Evolutionary conservation across 257 asterid genomes (phyloP), one percentile per base, ranked within the genome.

Genomic region (Nicotiana noctiflora): DNA sequence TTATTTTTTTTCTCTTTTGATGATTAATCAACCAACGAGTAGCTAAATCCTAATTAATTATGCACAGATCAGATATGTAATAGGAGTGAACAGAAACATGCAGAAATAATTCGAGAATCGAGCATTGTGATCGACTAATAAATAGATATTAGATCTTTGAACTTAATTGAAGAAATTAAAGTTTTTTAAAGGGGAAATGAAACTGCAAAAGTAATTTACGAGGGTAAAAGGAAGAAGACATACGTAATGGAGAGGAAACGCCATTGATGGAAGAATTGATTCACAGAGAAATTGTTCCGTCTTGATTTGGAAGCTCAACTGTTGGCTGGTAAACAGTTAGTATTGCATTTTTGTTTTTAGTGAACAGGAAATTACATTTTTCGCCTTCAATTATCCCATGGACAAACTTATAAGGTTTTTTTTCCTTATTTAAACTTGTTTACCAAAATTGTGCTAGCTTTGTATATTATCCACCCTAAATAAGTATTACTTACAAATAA

Each of bases 231-330:
- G 52, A 66, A 40, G 76, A 40, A 40, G n/a, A 40, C 19, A 12
- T 68, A 68, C 76, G 56, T 19, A 68, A 68, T 68, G 56, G 76
- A 68, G 56, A 40, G 76, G 56, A 40, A 68, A 68, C 18, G 76
- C 76, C 76, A 68, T 68, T 68, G 76, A 68, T 68, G 56, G 32
- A 19, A 67, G 55, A 37, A 67, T n/a, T 2, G 76, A 37, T 67
- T 68, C 14, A 19, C 56, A 68, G 56, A 68, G 62, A 56, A 68
- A 37, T 9, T 68, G 56, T 40, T 40, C n/a, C 2, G 44, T 68
- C 56, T 40, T 68, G 76, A 68, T 68, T 68, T 68, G 76, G 56
- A 68, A 68, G 57, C 76, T 68, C 0, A 40, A 67, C 3, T 37
- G 55, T 67, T 68, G 56, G 32, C 18, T 67, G 29, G 53, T n/a